Conservation (phyloP, 192 early-diverging fungal genomes). For the Chytriomyces sp. region DNA sequence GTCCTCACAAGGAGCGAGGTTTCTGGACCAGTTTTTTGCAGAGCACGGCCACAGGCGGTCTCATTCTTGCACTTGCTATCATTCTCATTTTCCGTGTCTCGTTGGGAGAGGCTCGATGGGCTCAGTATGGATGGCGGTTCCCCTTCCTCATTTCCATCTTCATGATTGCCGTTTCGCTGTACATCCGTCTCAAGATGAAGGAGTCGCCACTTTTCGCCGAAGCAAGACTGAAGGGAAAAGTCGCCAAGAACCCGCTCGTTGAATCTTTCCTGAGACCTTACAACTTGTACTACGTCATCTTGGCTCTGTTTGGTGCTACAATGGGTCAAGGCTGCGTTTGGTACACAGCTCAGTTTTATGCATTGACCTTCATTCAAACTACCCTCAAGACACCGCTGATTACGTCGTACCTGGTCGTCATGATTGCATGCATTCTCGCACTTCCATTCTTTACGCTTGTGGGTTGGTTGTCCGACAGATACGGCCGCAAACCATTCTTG, state of each 20-base stretch:
- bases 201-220: conserved; percentile 34
- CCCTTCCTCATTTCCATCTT: conserved; percentile 40
- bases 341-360: conserved; percentile 21
- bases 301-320: conserved; percentile 34
- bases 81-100: conserved; percentile 18
- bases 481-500: conserved; percentile 40
- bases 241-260: conserved; percentile 18
- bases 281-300: conserved; percentile 16
- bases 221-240: conserved; percentile 22
- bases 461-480: conserved; percentile 32
- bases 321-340: conserved; percentile 36
- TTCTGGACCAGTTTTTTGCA: conserved; percentile 40
- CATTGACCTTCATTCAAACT: conserved; percentile 29
- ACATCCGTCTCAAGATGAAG: conserved; percentile 38
- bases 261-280: conserved; percentile 28
- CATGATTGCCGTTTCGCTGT: conserved; percentile 27
- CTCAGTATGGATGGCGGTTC: conserved; percentile 39
- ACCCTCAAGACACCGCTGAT: background rate
- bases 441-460: conserved; percentile 31
- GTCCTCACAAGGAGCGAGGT: conserved; percentile 23
- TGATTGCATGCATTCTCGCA: conserved; percentile 22
- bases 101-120: conserved; percentile 9
- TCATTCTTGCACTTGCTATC: conserved; percentile 26
- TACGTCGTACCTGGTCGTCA: conserved; percentile 10
- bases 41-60: conserved; percentile 30